A percentile compares a stretch with the other conserved stretches of the same genome.
These are phyloP conservation scores for Globisporangium nagaii DNA, from an alignment of 352 stramenopile species.

Conservation along the genomic window DNA sequence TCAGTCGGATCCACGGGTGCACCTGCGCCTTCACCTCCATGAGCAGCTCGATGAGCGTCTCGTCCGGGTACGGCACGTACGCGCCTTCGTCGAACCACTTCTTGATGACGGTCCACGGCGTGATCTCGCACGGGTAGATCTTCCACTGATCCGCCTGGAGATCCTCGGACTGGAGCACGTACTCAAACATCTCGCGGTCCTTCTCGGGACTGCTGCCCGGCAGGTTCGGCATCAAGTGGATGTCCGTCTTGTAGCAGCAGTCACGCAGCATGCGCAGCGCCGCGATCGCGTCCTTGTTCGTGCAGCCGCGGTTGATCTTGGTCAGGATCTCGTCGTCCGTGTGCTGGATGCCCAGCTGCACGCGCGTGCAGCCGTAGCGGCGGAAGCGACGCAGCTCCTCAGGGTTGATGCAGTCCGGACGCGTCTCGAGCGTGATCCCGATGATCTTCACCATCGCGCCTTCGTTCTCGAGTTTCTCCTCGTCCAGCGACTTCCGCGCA, in stretches of 20 bases:
- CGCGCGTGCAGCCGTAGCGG: constrained; percentile 81
- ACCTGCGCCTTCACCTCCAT: constrained; percentile 89
- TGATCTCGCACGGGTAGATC: constrained; percentile 93
- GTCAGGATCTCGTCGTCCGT: constrained; percentile 87
- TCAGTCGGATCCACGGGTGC: constrained; percentile 93
- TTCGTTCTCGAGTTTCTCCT: constrained; percentile 90
- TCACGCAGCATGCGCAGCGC: constrained; percentile 87
- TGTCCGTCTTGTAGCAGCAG: constrained; percentile 92
- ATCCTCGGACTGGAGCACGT: constrained; percentile 80
- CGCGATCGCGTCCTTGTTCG: constrained; percentile 55
- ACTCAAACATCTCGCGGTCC: constrained; percentile 89
- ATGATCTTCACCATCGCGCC: constrained; percentile 83
- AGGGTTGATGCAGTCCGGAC: constrained; percentile 87
- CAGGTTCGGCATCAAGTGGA: constrained; percentile 92
- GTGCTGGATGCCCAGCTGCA: constrained; percentile 91
- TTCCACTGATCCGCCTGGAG: constrained; percentile 95
- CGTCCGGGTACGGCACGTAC: constrained; percentile 88
- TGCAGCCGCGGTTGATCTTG: constrained; percentile 90
- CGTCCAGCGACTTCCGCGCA: constrained; percentile 61
- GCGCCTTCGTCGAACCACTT: constrained; percentile 86
- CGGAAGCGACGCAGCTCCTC: constrained; percentile 83
- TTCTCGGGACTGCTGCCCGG: constrained; percentile 77
- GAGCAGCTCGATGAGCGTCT: constrained; percentile 85
- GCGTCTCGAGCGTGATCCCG: constrained; percentile 87
- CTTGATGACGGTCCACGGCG: constrained; percentile 88